Conservation (phyloP, 2,329 filamentous ascomycete species). For the Diaporthe citriasiana region DNA sequence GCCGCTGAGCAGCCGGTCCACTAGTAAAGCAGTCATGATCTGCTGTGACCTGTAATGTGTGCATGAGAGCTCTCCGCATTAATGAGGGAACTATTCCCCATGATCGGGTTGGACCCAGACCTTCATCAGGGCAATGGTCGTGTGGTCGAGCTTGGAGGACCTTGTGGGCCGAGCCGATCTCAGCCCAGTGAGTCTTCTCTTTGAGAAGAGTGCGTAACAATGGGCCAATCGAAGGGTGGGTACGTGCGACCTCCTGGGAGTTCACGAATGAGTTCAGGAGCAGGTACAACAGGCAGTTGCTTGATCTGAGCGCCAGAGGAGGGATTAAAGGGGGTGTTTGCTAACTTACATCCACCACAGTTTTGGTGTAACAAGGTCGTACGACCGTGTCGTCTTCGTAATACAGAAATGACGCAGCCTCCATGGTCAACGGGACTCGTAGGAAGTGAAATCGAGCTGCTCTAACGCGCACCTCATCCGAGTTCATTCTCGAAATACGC, state of each 20-base stretch:
- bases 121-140: background rate
- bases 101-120: background rate
- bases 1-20: background rate
- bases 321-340: background rate
- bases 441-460: conserved; percentile 15
- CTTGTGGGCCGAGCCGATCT: background rate
- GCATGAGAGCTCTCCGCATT: conserved; percentile 3
- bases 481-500: background rate
- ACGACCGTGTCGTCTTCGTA: background rate
- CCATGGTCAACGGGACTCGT: background rate
- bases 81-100: background rate
- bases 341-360: conserved; percentile 12
- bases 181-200: background rate
- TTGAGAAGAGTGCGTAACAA: background rate
- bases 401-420: conserved; percentile 2
- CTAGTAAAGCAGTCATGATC: background rate
- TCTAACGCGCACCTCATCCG: background rate
- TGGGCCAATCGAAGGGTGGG: background rate
- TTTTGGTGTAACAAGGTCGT: background rate
- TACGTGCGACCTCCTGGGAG: background rate
- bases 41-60: background rate
- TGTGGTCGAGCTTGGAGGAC: conserved; percentile 11
- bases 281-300: background rate
- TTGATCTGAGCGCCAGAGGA: background rate
- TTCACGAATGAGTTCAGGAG: background rate